Base-by-base conservation (phyloP, 148 eudicot species). In the Camellia sinensis region DNA sequence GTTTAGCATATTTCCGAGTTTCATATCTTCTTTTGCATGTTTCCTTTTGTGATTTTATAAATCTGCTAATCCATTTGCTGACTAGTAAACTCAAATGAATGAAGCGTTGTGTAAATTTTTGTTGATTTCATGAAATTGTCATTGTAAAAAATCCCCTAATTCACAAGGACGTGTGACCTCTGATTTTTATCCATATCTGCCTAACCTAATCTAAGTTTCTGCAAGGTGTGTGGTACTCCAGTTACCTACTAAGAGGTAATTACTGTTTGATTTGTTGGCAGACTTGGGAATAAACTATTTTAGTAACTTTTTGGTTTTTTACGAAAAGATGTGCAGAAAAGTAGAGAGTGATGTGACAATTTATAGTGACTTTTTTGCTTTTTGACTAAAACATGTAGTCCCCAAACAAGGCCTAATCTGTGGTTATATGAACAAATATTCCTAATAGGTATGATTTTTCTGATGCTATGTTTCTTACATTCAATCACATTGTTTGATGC, bases 401-500 rank as follows among this genome's bases (percentile, higher is more conserved):
- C 37, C 37, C 37, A 29, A 29, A 29, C 37, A 29, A 29, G 37
- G 37, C 37, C 37, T 29, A 2, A 46, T 40, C 18, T 67, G 71
- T 21, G 10, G 67, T 63, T 11, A 19, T 63, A 22, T 5, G 67
- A 63, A 63, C 40, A 63, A 63, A 63, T 63, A 7, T 66, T 11
- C 44, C 44, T 66, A 66, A 66, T 37, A 66, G 54, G 63, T 73
- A 17, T 14, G 19, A 44, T 18, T 7, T 29, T 80, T 14, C 37
- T 29, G 37, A 29, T 29, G 37, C 37, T 29, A 29, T 29, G 37
- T 21, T 45, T 52, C 57, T 76, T 57, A 48, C 71, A 70, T 63
- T 5, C 68, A n/a, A 68, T 62, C 15, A n/a, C 45, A 19, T 76
- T 82, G n/a, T 37, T 43, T 72, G 48, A 52, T 86, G 80, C 87